Conservation (phyloP, 345 rosid genomes). For the Corymbia maculata region DNA sequence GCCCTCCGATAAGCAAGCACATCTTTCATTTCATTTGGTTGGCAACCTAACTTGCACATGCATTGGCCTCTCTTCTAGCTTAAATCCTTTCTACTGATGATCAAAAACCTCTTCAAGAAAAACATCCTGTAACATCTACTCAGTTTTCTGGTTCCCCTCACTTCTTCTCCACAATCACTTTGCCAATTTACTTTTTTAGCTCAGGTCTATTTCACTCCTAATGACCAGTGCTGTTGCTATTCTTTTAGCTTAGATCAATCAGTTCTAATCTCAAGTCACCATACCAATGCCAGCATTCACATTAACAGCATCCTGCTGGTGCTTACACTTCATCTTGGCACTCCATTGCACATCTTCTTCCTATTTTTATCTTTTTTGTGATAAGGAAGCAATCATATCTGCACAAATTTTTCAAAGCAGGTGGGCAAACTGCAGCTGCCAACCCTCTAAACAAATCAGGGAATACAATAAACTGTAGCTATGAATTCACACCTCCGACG, state of each 20-base stretch:
- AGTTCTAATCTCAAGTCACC: neutral
- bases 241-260: neutral
- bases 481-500: neutral
- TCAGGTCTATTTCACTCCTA: neutral
- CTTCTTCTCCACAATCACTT: neutral
- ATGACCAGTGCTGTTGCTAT: neutral
- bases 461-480: neutral
- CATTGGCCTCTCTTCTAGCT: neutral
- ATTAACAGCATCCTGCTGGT: neutral
- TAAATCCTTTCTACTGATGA: neutral
- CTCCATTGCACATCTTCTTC: neutral
- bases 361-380: neutral
- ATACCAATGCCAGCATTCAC: neutral
- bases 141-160: neutral
- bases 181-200: neutral
- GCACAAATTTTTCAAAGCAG: neutral
- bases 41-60: neutral
- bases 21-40: neutral
- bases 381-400: neutral
- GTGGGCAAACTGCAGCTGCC: neutral
- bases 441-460: neutral
- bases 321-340: neutral
- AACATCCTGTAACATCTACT: neutral
- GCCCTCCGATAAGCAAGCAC: neutral
- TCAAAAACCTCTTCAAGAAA: neutral